Base-by-base conservation (phyloP, 345 rosid genomes). In the Salix brachista region DNA sequence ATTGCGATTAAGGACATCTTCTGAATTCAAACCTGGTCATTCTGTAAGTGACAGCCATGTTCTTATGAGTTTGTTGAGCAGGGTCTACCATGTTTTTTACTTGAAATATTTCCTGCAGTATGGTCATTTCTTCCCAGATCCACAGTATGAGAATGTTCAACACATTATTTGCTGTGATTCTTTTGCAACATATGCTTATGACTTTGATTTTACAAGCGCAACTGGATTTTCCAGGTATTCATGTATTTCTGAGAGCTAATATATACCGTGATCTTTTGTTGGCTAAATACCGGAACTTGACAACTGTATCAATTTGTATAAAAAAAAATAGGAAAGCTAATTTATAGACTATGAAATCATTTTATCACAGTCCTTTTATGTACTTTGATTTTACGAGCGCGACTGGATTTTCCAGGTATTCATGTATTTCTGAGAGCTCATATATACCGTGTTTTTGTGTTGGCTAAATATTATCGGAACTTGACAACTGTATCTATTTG, bases 91-190 rank as follows among this genome's bases (percentile, higher is more conserved):
- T 67, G 37, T 75, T 67, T 50, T 76, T 79, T 75, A 34, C 48
- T 79, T 75, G n/a, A 65, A 67, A 6, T 74, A 39, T 82, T 62
- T 81, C 67, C 82, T 85, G 90, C 92, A 96, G 99, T 93, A 85
- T 80, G 98, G 99, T 65, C 98, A 96, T 90, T 96, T 93, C 92
- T 96, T 92, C 80, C 93, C 94, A 6, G 99, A 96, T 88, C 99
- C 99, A 12, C 97, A 91, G 75, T 93, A 93, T 82, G 99, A 93
- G 84, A 91, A 96, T 77, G 96, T 96, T 83, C 99, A 96, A 67
- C 99, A 93, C 85, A 91, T 96, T 77, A 93, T 93, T 70, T 93
- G 98, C 77, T 96, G 99, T 66, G 99, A 96, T 89, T 93, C 98
- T 78, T 85, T 85, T 88, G 97, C 97, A 68, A 91, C 99, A 74